phyloP scores from a whole-genome alignment of 345 rosid genomes.

The Melaleuca alternifolia region DNA sequence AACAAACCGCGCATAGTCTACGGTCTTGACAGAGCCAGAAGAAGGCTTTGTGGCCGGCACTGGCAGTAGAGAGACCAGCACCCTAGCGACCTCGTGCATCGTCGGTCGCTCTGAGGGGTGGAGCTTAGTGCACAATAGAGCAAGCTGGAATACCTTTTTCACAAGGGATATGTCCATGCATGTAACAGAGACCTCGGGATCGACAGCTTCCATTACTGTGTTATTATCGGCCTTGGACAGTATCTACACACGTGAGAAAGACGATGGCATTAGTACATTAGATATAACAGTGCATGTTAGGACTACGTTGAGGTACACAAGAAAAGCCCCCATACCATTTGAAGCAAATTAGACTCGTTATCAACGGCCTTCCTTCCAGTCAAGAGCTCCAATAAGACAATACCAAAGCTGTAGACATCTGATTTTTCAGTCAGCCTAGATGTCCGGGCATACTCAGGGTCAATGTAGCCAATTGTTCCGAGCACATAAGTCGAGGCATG shows the following conservation, averaged over 20 bases:
- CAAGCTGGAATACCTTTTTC: constrained; percentile 67
- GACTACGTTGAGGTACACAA: neutral
- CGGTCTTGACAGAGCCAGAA: constrained; percentile 15
- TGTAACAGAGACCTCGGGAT: constrained; percentile 78
- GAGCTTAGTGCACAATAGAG: constrained; percentile 67
- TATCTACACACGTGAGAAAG: constrained; percentile 23
- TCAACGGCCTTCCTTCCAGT: constrained; percentile 97
- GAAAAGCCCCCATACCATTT: constrained; percentile 43
- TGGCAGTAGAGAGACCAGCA: constrained; percentile 59
- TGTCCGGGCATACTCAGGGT: constrained; percentile 93
- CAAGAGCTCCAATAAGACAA: constrained; percentile 89
- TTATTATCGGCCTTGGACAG: constrained; percentile 63
- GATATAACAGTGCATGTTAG: neutral
- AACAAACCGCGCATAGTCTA: constrained; percentile 36
- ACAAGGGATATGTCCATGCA: constrained; percentile 56
- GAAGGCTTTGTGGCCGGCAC: constrained; percentile 26
- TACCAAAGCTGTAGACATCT: constrained; percentile 91
- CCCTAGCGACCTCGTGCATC: constrained; percentile 82
- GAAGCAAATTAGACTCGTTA: constrained; percentile 81
- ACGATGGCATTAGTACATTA: neutral
- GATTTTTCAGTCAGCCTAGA: constrained; percentile 81
- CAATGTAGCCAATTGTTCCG: constrained; percentile 95
- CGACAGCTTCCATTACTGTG: constrained; percentile 89
- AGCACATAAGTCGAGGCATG: constrained; percentile 79
- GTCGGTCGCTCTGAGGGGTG: constrained; percentile 72